Base-by-base conservation (phyloP, 2,329 filamentous ascomycete species). In the Corinectria fuckeliana region DNA sequence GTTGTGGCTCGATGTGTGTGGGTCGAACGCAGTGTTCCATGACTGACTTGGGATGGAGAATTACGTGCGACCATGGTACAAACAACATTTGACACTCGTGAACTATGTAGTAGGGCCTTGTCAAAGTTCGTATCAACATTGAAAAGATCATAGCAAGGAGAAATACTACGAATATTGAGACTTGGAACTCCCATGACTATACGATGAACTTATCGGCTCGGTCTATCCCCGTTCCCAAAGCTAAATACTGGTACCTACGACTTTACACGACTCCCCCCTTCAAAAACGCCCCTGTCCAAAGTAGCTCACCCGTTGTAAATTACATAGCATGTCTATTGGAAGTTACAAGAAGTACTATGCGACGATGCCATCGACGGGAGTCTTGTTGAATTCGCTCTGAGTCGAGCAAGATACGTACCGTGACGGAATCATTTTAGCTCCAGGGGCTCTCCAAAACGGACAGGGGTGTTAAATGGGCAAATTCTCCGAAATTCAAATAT, bases 321-420 rank as follows among this genome's bases (percentile, higher is more conserved):
- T 36, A n/a, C 32, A n/a, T n/a, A n/a, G n/a, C n/a, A n/a, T n/a
- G n/a, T n/a, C n/a, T n/a, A n/a, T n/a, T n/a, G n/a, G n/a, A n/a
- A n/a, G n/a, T n/a, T n/a, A n/a, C n/a, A n/a, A n/a, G n/a, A n/a
- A n/a, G n/a, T n/a, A n/a, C 32, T 32, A 32, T 14, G 13, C n/a
- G 30, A 32, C 30, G 30, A 9, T 14, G 28, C 6, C 28, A 13
- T 32, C 28, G 6, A 32, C n/a, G n/a, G n/a, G n/a, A n/a, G n/a
- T n/a, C 11, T 32, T n/a, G 5, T 32, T 14, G 13, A 14, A 2
- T 47, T 52, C 32, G 11, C 11, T 18, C 25, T 28, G 42, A 45
- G 42, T 28, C 42, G 25, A 26, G 41, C 42, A 45, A 38, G 32
- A 36, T 53, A 54, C 50, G 44, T 52, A 48, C 48, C 41, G 9